Evolutionary conservation across 768 basidiomycete species (phyloP).

Genomic region (Lactifluus pinguis): DNA sequence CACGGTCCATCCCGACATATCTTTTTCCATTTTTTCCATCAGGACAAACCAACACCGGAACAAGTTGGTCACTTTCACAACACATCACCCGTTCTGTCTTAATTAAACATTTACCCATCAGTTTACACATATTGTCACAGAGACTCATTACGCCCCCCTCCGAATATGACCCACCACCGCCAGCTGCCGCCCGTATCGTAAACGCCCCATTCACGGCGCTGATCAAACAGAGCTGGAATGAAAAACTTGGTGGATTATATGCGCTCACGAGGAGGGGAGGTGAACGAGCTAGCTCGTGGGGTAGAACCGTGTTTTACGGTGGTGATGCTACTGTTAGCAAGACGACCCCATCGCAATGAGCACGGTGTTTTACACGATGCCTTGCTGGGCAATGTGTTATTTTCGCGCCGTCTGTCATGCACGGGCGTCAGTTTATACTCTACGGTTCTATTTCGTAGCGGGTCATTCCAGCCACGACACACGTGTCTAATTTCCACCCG

Average conservation of each 20-base stretch:
- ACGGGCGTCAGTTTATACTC: not conserved
- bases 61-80: conserved; percentile 38
- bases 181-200: conserved; percentile 15
- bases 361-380: not conserved
- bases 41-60: conserved; percentile 47
- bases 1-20: not conserved
- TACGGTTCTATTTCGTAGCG: not conserved
- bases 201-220: conserved; percentile 8
- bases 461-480: not conserved
- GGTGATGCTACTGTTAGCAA: conserved; percentile 5
- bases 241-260: conserved; percentile 12
- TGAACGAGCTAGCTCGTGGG: conserved; percentile 31
- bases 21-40: not conserved
- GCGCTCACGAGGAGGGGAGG: conserved; percentile 7
- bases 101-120: not conserved
- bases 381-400: not conserved
- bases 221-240: conserved; percentile 17
- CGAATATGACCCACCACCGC: conserved; percentile 10
- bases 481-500: not conserved
- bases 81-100: not conserved
- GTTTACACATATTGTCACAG: conserved; percentile 5
- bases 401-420: not conserved
- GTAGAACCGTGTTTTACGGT: conserved; percentile 38
- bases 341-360: conserved; percentile 6
- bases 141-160: conserved; percentile 8